Base-by-base conservation (phyloP, 257 asterid genomes). In the Cinchona pubescens region DNA sequence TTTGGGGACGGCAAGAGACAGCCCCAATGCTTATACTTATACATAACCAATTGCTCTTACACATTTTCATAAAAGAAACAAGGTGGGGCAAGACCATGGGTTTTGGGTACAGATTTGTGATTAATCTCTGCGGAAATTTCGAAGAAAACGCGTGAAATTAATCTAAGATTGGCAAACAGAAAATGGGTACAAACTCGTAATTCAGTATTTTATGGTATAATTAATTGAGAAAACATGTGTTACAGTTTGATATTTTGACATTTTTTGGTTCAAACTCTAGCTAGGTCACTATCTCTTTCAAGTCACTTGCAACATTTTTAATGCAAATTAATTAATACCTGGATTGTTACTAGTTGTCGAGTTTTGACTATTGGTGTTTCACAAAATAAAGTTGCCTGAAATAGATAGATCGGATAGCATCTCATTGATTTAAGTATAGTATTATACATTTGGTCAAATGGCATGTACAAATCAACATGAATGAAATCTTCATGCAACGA, bases 391-490 rank as follows among this genome's bases (percentile, higher is more conserved):
- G 67, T 61, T 13, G 19, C 4, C 23, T 58, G 34, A 58, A 61
- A 10, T 9, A 12, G 37, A 27, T 11, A 30, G 7, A 55, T 19
- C 5, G 35, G 74, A 27, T 49, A n/a, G n/a, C 29, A 56, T 71
- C 35, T 70, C 23, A 49, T 70, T 51, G 30, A 14, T 3, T 34
- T 19, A 5, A 29, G 35, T 60, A 30, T n/a, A 29, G 35, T 60
- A 30, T n/a, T 76, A 23, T 21, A 56, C 29, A n/a, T 40, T 23
- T 67, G 8, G 75, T 68, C 79, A 76, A 76, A 76, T 46, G 35
- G 9, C 75, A 30, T 30, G 75, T 21, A 43, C 23, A 25, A 53
- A 55, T 66, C 67, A 55, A 23, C 74, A 66, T 10, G 62, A 32
- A 67, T 16, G 68, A 53, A 38, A 76, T 21, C 73, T 40, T 40